phyloP scores from a whole-genome alignment of 2,329 filamentous ascomycete genomes.

The Aspergillus pseudoviridinutans region DNA sequence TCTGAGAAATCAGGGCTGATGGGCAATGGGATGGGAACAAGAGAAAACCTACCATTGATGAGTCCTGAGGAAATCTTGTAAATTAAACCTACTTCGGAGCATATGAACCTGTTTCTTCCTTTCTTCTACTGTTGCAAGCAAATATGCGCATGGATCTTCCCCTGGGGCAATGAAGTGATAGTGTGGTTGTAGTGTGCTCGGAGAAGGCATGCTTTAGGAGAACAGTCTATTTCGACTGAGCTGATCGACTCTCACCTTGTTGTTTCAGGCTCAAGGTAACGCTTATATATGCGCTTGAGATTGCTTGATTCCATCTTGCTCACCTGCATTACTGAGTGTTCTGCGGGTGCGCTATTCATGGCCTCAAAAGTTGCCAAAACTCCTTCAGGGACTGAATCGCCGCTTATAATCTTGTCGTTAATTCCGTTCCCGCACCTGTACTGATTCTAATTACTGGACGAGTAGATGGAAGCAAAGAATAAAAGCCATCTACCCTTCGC shows the following conservation, averaged over 20 bases:
- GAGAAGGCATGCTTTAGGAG: background rate
- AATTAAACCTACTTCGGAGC: constrained; percentile 26
- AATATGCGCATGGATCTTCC: background rate
- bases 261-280: background rate
- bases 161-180: background rate
- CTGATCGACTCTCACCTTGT: background rate
- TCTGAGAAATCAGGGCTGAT: constrained; percentile 26
- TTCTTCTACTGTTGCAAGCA: background rate
- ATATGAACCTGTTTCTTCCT: constrained; percentile 18
- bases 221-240: background rate
- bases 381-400: no score
- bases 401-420: no score
- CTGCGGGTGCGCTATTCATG: no score
- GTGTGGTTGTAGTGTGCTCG: background rate
- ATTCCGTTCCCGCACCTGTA: background rate
- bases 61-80: constrained; percentile 25
- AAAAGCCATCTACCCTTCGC: background rate
- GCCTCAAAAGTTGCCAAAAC: no score
- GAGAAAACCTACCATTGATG: constrained; percentile 16
- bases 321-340: no score
- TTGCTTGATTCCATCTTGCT: no score
- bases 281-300: background rate
- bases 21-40: constrained; percentile 17
- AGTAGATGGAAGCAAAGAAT: background rate
- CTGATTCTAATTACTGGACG: background rate